Base-by-base conservation (phyloP, 345 rosid species). In the Bruguiera gymnorhiza region DNA sequence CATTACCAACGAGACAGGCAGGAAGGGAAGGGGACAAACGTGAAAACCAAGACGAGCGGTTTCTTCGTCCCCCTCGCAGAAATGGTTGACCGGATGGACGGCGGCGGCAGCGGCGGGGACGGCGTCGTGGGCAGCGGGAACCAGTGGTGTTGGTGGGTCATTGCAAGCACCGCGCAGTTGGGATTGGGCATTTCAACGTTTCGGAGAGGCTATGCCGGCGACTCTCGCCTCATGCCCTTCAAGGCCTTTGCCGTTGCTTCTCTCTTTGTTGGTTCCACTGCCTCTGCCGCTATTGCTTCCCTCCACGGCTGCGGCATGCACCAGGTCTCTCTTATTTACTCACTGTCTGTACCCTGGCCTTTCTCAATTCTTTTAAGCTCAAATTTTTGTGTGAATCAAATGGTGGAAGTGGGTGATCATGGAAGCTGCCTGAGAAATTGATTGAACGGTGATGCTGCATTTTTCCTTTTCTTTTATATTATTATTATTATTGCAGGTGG, bases 171-270 rank as follows among this genome's bases (percentile, higher is more conserved):
- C 51, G 59, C 55, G 2, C 88, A 86, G 48, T 71, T 86, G 21
- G 78, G 76, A 30, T 81, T 83, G 87, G 93, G 83, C 36, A 68
- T 88, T 18, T 68, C 81, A 48, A 81, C 84, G 30, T 70, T 21
- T 24, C 68, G 83, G 32, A 83, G 75, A 77, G 93, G 93, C n/a
- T 81, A 62, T 82, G 76, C 69, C n/a, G 93, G 93, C 2, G 83
- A 83, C 30, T 60, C 76, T 70, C 77, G 82, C 5, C 62, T 86
- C 15, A 84, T 88, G 90, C 87, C 88, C 9, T 29, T 88, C 6
- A 88, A 84, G 73, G 93, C 93, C 69, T 81, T 82, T 50, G 82
- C 79, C 2, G 81, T 86, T 63, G 88, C 85, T 9, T 86, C 90
- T 29, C 90, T 88, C 71, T 88, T 86, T 65, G 83, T 86, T 52